A percentile compares a stretch with the other conserved stretches of the same genome.
phyloP scores from a whole-genome alignment of 129 eudicot species.

The Scalesia atractyloides region DNA sequence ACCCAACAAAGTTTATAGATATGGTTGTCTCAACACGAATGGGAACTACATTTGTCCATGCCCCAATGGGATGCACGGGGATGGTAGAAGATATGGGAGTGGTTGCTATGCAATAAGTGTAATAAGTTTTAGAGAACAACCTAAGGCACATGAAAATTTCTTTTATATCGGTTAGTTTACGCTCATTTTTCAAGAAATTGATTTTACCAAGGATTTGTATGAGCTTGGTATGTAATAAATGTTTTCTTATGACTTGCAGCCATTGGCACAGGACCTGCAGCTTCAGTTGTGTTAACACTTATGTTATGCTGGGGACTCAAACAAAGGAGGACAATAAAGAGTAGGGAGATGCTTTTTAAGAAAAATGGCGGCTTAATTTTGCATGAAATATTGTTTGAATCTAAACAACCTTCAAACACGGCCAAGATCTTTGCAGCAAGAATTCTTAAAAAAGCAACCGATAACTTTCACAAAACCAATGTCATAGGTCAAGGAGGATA shows the following conservation, averaged over 20 bases:
- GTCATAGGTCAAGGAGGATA: constrained; percentile 8
- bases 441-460: background rate
- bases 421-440: background rate
- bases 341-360: background rate
- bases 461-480: background rate
- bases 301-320: background rate
- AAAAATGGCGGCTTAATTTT: background rate
- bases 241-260: background rate
- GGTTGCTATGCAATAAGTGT: constrained; percentile 1
- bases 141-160: too few relatives aligned
- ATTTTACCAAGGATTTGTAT: too few relatives aligned
- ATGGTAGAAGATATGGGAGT: constrained; percentile 18
- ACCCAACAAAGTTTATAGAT: constrained; percentile 6
- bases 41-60: constrained; percentile 29
- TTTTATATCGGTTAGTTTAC: too few relatives aligned
- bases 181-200: too few relatives aligned
- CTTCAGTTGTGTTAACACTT: background rate
- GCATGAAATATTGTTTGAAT: background rate
- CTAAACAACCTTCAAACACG: background rate
- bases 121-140: too few relatives aligned
- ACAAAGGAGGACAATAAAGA: background rate
- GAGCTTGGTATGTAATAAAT: background rate
- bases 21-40: constrained; percentile 9
- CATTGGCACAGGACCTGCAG: background rate
- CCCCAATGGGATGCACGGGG: constrained; percentile 16